A percentile compares a stretch with the other conserved stretches of the same genome.
phyloP scores from a whole-genome alignment of 1,139 yeast species.

The Protomyces inouyei region DNA sequence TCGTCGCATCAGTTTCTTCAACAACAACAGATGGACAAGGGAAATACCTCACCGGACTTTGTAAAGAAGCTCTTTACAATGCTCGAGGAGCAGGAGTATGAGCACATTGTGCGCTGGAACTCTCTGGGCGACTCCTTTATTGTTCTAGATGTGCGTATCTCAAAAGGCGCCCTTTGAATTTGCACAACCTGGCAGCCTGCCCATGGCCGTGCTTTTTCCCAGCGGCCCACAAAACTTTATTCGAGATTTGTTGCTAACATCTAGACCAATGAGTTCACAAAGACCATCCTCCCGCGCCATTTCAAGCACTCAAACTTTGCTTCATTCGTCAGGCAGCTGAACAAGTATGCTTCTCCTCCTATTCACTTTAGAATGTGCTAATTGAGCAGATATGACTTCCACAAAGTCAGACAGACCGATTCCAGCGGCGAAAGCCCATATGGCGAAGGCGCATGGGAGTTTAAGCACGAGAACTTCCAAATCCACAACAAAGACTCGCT shows the following conservation, averaged over 20 bases:
- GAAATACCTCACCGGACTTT: neutral
- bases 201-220: too few species aligned
- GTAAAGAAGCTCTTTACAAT: slow-evolving; percentile 46
- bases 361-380: neutral
- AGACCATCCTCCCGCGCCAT: slow-evolving; percentile 75
- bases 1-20: neutral
- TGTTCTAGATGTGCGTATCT: slow-evolving; percentile 54
- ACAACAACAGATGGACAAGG: neutral
- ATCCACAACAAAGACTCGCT: slow-evolving; percentile 64
- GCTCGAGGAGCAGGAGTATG: slow-evolving; percentile 74
- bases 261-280: slow-evolving; percentile 88
- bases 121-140: slow-evolving; percentile 77
- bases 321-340: slow-evolving; percentile 90
- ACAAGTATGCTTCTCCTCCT: slow-evolving; percentile 46
- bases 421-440: slow-evolving; percentile 44
- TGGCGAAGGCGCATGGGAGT: slow-evolving; percentile 90
- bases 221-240: too few species aligned
- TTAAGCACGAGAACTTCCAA: slow-evolving; percentile 82
- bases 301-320: slow-evolving; percentile 95
- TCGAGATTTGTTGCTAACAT: slow-evolving; percentile 37
- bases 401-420: slow-evolving; percentile 65
- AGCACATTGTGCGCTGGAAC: slow-evolving; percentile 78
- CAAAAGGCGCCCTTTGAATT: neutral
- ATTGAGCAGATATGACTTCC: slow-evolving; percentile 67
- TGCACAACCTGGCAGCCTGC: too few species aligned